Percentiles rank a stretch among this genome's conserved stretches.
phyloP scores from a whole-genome alignment of 2,329 filamentous ascomycete genomes.

The Chalaropsis thielavioides region DNA sequence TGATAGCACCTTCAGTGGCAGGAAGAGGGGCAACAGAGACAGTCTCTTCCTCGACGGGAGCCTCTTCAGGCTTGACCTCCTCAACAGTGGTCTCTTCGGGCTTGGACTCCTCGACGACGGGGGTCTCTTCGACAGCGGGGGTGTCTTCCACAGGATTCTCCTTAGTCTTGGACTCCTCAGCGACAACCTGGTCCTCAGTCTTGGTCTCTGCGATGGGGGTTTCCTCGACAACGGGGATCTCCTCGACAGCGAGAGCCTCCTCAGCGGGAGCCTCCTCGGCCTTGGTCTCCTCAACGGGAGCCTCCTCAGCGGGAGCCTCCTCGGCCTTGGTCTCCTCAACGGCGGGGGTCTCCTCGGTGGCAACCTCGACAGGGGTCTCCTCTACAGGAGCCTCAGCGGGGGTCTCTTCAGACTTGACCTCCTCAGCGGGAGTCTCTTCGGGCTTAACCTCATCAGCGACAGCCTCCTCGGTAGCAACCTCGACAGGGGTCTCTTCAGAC shows the following conservation, averaged over 20 bases:
- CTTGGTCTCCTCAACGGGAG: slow-evolving; percentile 45
- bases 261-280: slow-evolving; percentile 77
- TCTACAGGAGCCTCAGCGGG: background rate
- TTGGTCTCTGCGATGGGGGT: slow-evolving; percentile 29
- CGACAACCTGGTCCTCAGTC: slow-evolving; percentile 48
- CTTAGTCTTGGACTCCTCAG: slow-evolving; percentile 21
- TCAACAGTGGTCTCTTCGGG: slow-evolving; percentile 59
- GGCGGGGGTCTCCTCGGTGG: background rate
- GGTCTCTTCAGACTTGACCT: slow-evolving; percentile 7
- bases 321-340: background rate
- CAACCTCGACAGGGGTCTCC: no score
- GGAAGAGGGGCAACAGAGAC: slow-evolving; percentile 48
- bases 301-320: slow-evolving; percentile 9
- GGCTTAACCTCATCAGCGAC: background rate
- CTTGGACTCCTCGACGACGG: slow-evolving; percentile 54
- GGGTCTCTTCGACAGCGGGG: slow-evolving; percentile 37
- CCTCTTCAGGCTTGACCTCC: slow-evolving; percentile 5
- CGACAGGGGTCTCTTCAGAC: background rate
- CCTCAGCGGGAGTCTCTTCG: background rate
- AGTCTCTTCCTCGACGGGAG: slow-evolving; percentile 26
- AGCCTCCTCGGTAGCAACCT: no score
- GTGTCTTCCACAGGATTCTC: slow-evolving; percentile 18
- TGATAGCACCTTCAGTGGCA: slow-evolving; percentile 49
- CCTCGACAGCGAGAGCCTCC: slow-evolving; percentile 37
- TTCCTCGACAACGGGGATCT: slow-evolving; percentile 31